phyloP scores from a whole-genome alignment of 192 early-diverging fungal genomes.

The Thoreauomyces humboldtii region DNA sequence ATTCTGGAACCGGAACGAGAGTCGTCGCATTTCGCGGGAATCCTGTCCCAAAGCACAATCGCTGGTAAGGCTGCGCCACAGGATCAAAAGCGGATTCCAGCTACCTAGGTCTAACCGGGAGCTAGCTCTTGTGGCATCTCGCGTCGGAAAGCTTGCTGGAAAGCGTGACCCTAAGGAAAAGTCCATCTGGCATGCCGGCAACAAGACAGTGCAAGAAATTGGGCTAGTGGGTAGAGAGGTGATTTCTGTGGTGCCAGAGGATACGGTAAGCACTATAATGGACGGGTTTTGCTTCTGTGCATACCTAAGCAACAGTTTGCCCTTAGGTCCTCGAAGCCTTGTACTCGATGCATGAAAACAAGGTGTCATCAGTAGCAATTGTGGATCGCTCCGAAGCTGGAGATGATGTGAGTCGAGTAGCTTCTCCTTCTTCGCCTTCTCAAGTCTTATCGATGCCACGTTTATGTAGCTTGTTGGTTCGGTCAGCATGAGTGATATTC shows the following conservation, averaged over 20 bases:
- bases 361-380: constrained; percentile 50
- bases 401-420: not conserved
- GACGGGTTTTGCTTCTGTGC: too few relatives aligned
- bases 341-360: constrained; percentile 47
- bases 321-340: constrained; percentile 48
- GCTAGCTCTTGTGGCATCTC: constrained; percentile 34
- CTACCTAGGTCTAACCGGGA: too few relatives aligned
- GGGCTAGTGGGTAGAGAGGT: constrained; percentile 41
- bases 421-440: not conserved
- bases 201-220: constrained; percentile 39
- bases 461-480: constrained; percentile 7
- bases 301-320: too few relatives aligned
- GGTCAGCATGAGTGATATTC: constrained; percentile 47
- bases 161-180: constrained; percentile 6
- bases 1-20: constrained; percentile 36
- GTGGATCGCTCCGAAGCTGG: constrained; percentile 25
- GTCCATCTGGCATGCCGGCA: constrained; percentile 29
- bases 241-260: constrained; percentile 30
- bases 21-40: constrained; percentile 39
- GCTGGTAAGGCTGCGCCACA: constrained; percentile 2
- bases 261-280: constrained; percentile 24
- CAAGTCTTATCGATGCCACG: too few relatives aligned
- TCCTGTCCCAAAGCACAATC: constrained; percentile 43
- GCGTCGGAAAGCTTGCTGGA: constrained; percentile 41
- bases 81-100: not conserved